These are phyloP conservation scores for Tephrocybe sp. DNA, from an alignment of 768 basidiomycete species.

Conservation along the genomic window DNA sequence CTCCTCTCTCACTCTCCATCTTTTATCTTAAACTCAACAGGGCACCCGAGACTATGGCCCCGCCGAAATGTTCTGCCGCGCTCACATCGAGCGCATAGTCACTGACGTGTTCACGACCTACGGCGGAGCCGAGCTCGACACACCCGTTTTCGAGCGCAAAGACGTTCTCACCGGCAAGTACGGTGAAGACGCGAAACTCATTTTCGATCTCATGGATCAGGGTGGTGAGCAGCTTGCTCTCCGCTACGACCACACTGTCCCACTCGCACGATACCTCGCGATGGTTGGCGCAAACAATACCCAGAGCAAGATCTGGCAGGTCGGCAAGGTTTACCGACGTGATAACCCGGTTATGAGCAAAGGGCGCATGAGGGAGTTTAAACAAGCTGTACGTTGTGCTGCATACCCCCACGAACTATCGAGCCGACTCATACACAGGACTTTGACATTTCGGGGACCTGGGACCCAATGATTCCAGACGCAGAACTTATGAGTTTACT, in stretches of 20 bases:
- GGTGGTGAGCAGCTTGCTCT: conserved; percentile 95
- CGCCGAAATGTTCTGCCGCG: conserved; percentile 87
- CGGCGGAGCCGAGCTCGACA: conserved; percentile 92
- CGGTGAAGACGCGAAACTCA: conserved; percentile 95
- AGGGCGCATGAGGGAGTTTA: conserved; percentile 98
- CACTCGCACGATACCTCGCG: conserved; percentile 91
- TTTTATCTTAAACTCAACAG: conserved; percentile 36
- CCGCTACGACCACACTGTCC: conserved; percentile 96
- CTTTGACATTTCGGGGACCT: conserved; percentile 88
- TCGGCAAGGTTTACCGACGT: conserved; percentile 97
- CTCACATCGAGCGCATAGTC: conserved; percentile 85
- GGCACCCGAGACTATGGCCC: conserved; percentile 96
- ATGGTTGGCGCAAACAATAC: conserved; percentile 84
- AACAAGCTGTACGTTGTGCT: conserved; percentile 79
- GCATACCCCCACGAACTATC: not conserved
- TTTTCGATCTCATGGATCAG: conserved; percentile 96
- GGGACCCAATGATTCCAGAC: conserved; percentile 98
- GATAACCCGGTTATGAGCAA: conserved; percentile 98
- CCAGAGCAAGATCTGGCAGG: conserved; percentile 89
- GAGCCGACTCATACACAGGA: conserved; percentile 50
- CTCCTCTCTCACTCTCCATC: conserved; percentile 7
- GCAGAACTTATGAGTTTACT: conserved; percentile 84
- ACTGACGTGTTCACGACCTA: conserved; percentile 85
- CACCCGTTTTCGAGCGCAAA: conserved; percentile 97
- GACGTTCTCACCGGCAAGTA: conserved; percentile 96